A percentile compares a stretch with the other conserved stretches of the same genome.
These are phyloP conservation scores for Echites panduratus DNA, from an alignment of 257 asterid genomes.

Conservation along the genomic window DNA sequence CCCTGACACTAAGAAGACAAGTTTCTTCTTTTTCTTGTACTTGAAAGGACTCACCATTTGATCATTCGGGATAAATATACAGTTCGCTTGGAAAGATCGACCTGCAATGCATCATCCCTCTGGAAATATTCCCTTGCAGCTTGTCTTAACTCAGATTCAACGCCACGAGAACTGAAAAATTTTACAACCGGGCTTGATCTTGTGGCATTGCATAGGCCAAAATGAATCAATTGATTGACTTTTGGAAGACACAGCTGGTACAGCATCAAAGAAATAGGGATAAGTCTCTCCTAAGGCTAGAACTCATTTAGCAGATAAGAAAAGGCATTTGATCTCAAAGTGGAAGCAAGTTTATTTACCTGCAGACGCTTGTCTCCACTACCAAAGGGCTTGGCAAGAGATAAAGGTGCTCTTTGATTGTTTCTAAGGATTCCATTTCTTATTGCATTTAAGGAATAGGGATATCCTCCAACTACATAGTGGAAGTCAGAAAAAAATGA, in stretches of 20 bases:
- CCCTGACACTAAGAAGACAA: background rate
- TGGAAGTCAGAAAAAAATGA: conserved; percentile 68
- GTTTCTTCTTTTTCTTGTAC: background rate
- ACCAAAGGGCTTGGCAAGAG: conserved; percentile 61
- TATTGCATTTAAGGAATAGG: conserved; percentile 62
- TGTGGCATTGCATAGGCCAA: conserved; percentile 75
- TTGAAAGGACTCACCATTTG: conserved; percentile 51
- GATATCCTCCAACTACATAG: conserved; percentile 72
- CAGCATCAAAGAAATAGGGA: background rate
- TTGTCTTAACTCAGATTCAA: conserved; percentile 61
- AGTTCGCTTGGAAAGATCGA: conserved; percentile 82
- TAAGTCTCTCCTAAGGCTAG: background rate
- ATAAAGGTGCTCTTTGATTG: conserved; percentile 77
- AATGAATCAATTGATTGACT: conserved; percentile 65
- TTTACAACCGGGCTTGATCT: conserved; percentile 77
- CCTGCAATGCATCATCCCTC: conserved; percentile 66
- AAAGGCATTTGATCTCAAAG: background rate
- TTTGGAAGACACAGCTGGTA: conserved; percentile 64
- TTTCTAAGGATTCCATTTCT: conserved; percentile 76
- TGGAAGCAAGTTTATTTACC: conserved; percentile 31
- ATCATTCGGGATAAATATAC: conserved; percentile 56
- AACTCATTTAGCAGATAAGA: background rate
- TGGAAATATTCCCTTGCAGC: conserved; percentile 75
- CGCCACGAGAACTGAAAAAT: conserved; percentile 49
- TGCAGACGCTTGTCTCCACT: conserved; percentile 68